Base-by-base conservation (phyloP, 2,329 filamentous ascomycete species). In the Fusarium anguioides region DNA sequence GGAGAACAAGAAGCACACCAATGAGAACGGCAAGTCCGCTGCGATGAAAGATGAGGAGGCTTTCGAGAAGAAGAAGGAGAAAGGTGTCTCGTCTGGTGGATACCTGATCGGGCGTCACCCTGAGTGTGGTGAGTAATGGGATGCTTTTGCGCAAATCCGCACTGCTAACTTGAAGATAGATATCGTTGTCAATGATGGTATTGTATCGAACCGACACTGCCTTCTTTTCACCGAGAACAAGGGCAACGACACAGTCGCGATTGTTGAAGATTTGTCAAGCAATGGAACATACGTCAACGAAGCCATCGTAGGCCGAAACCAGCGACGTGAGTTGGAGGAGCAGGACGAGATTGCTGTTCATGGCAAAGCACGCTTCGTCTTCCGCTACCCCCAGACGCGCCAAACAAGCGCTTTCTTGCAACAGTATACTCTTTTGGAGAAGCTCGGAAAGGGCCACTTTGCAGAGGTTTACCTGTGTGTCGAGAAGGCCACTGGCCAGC, bases 261-360 rank as follows among this genome's bases (percentile, higher is more conserved):
- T 98, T 14, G 79, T 99, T 7, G 94, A 99, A 77, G 96, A 99
- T 77, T 81, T 98, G 20, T 99, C 96, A 8, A 96, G 90, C 75
- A 99, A 99, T 76, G 96, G 96, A 48, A 99, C 96, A 0, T 99
- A 94, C 75, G 91, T 99, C 72, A 98, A 98, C 74, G 94, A 97
- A 72, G 91, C 90, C 17, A 86, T 97, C 27, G 88, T 99, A 23
- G 96, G 96, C 23, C 90, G 95, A 49, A 99, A 99, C 78, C 93
- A 97, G 78, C 87, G 93, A 53, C 88, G 95, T 59, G 93, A 97
- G 76, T 84, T 99, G 26, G 85, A 94, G 71, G 93, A 98, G 72
- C 89, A 92, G 35, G 96, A 99, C 70, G 94, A 98, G 77, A 91
- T 99, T 48, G 91, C 92, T 8, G 89, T 99, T 29, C 84, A 97